Evolutionary conservation across 2,329 filamentous ascomycete genomes (phyloP), one percentile per base, ranked within the genome.

Genomic region (Didymella sp.): DNA sequence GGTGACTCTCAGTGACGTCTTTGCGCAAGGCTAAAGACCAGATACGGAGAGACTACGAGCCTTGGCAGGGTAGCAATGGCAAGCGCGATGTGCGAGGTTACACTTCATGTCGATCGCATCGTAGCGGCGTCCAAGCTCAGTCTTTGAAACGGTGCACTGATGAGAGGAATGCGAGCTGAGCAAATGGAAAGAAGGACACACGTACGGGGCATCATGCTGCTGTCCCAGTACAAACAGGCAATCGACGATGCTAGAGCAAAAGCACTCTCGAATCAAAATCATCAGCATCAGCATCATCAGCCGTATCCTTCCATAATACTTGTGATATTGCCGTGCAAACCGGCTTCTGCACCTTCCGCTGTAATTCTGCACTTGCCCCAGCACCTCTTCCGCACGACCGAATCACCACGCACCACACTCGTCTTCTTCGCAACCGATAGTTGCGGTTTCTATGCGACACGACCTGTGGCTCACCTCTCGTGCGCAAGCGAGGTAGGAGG

Each of bases 1-100:
- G 27, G 45, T 55, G 58, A 60, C 58, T 51, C 54, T 47, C 33
- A n/a, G 45, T 60, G 58, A 60, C 58, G 58, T 51, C 33, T 50
- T 56, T 57, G 28, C 33, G 30, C 45, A 58, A 51, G 43, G 41
- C 47, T 51, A 49, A 58, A 43, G n/a, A 38, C 50, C 56, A 40
- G 27, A 51, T 50, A 45, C 50, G 56, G 45, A 49, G 31, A 31
- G 12, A 51, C 50, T 31, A 50, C 28, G 33, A 44, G 28, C 31
- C 50, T 49, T 58, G 56, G 50, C 51, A 54, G 51, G 50, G 45
- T 43, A 45, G 28, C n/a, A 19, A 54, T 28, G 44, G 55, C 55
- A 49, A 35, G 44, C 40, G 40, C 28, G 33, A 40, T 50, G 40
- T 46, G 46, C 51, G 43, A 50, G 49, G 56, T 55, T 54, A 50